These are phyloP conservation scores for Calonectria fujianensis DNA, from an alignment of 2,329 filamentous ascomycete species.

Conservation along the genomic window DNA sequence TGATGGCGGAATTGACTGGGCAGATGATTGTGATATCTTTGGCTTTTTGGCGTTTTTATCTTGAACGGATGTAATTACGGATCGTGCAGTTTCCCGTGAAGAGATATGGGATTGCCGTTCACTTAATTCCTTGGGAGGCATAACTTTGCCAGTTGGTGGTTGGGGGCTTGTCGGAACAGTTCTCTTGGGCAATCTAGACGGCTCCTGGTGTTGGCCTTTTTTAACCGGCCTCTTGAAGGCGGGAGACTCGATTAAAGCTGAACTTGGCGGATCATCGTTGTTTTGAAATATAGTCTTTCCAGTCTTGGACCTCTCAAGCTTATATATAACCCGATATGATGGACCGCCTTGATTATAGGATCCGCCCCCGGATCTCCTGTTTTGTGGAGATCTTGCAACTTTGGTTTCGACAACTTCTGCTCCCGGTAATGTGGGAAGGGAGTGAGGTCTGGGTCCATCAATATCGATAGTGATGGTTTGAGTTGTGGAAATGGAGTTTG, in stretches of 20 bases:
- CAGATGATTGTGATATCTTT: slow-evolving; percentile 34
- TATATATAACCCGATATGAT: slow-evolving; percentile 76
- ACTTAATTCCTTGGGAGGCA: background rate
- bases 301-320: slow-evolving; percentile 72
- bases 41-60: slow-evolving; percentile 36
- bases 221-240: slow-evolving; percentile 51
- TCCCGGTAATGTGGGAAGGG: slow-evolving; percentile 73
- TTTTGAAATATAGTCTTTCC: slow-evolving; percentile 63
- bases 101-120: slow-evolving; percentile 9
- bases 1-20: slow-evolving; percentile 21
- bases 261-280: slow-evolving; percentile 55
- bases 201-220: slow-evolving; percentile 34
- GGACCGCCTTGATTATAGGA: slow-evolving; percentile 52
- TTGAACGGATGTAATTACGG: background rate
- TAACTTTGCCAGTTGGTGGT: slow-evolving; percentile 9
- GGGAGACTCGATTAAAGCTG: slow-evolving; percentile 54
- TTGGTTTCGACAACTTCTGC: slow-evolving; percentile 75
- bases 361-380: slow-evolving; percentile 42
- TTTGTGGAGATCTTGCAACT: slow-evolving; percentile 53
- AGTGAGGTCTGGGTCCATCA: slow-evolving; percentile 69
- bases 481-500: slow-evolving; percentile 74
- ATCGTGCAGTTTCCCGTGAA: background rate
- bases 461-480: slow-evolving; percentile 80
- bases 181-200: slow-evolving; percentile 44
- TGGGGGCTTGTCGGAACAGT: slow-evolving; percentile 26